Base-by-base conservation (phyloP, 129 eudicot genomes). In the Chrysanthemum makinoi region DNA sequence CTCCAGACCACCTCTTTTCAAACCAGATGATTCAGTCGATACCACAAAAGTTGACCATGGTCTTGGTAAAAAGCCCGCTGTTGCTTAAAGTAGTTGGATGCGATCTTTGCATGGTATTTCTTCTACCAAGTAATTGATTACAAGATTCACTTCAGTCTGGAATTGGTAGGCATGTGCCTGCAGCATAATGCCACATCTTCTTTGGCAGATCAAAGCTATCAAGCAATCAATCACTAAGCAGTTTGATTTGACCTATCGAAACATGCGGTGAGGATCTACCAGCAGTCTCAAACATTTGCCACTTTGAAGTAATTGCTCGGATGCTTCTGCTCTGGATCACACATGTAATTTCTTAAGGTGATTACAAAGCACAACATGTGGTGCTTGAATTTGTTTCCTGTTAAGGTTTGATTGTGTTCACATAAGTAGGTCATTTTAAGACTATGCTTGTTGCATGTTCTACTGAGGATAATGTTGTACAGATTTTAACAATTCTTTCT, bases 41-140 rank as follows among this genome's bases (percentile, higher is more conserved):
- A 70, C 73, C 1, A 47, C 81, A 57, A 79, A 76, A 67, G 65
- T 74, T 51, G 83, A 68, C 70, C 79, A 68, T 68, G 88, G 81
- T 11, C 68, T 10, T 60, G 77, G 77, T 47, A 80, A 55, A 22
- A 58, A 73, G 69, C 24, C 82, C 10, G 20, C 78, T 13, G 48
- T 86, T 65, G 79, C 81, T 52, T 85, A 96, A 70, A 83, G 88
- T 78, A 82, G 85, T 74, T 93, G 96, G 98, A 83, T 85, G 53
- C 76, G 89, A 10, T 81, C 95, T 22, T 56, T 93, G 60, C 86
- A 84, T 61, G 87, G 87, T 39, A 79, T 86, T 65, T 88, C 96
- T 47, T 88, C 91, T 24, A 69, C 98, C 65, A 89, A 91, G 77
- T 91, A 72, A 86, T 68, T 22, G 79, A 74, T 80, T 72, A 30